A percentile compares a stretch with the other conserved stretches of the same genome.
Evolutionary conservation across 805 yeast species (phyloP).

Genomic region (Grigorovia transvaalensis): DNA sequence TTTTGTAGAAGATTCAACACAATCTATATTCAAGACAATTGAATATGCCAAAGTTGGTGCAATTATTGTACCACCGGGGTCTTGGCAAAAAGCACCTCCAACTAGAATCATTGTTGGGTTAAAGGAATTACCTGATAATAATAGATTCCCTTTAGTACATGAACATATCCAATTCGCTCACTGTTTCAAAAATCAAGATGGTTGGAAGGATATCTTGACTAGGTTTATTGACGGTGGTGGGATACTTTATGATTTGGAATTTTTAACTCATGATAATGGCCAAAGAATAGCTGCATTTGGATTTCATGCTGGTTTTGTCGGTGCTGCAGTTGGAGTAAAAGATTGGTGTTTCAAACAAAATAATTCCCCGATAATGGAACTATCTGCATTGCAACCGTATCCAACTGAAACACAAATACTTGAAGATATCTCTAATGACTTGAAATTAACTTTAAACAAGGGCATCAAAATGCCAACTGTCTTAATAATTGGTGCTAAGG

Average conservation of each 20-base stretch:
- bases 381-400: slow-evolving; percentile 76
- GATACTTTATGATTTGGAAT: slow-evolving; percentile 84
- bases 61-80: slow-evolving; percentile 79
- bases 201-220: slow-evolving; percentile 85
- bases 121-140: slow-evolving; percentile 89
- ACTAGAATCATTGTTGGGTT: slow-evolving; percentile 87
- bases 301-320: slow-evolving; percentile 97
- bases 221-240: slow-evolving; percentile 93
- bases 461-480: slow-evolving; percentile 66
- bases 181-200: slow-evolving; percentile 94
- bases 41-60: slow-evolving; percentile 83
- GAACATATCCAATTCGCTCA: slow-evolving; percentile 98
- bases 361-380: slow-evolving; percentile 52
- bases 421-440: slow-evolving; percentile 50
- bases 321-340: slow-evolving; percentile 91
- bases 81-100: slow-evolving; percentile 86
- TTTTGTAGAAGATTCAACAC: slow-evolving; percentile 78
- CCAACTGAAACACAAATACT: slow-evolving; percentile 69
- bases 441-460: slow-evolving; percentile 47
- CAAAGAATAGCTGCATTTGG: slow-evolving; percentile 99
- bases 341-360: slow-evolving; percentile 92
- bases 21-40: slow-evolving; percentile 62
- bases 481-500: slow-evolving; percentile 91
- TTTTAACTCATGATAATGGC: slow-evolving; percentile 85
- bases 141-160: slow-evolving; percentile 82